Base-by-base conservation (phyloP, 2,329 filamentous ascomycete species). In the Knufia petricola region DNA sequence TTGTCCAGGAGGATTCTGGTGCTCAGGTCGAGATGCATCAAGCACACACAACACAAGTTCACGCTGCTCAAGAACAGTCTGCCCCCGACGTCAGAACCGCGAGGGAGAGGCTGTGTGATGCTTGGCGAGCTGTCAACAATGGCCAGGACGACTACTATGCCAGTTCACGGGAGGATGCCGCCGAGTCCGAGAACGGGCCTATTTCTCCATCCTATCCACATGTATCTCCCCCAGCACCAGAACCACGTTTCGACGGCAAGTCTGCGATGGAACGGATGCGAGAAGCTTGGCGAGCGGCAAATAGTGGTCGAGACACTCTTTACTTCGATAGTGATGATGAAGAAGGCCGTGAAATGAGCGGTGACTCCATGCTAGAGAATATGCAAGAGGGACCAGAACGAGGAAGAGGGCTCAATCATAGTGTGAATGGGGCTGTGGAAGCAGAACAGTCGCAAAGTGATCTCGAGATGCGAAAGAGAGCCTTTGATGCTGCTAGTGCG, bases 401-500 rank as follows among this genome's bases (percentile, higher is more conserved):
- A 17, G 21, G 37, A 12, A 19, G 37, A 17, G n/a, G 21, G 3
- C 15, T 3, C 10, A 8, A 26, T 13, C 40, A 13, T 30, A n/a
- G n/a, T 4, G 3, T 28, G 3, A 19, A 43, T 28, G 20, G 20
- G 23, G 24, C 40, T 4, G 24, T 13, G 24, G 41, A 20, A 17
- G 19, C 3, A 8, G 39, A 23, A 13, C 6, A 7, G 19, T n/a
- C 41, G 13, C 28, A 17, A 19, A 19, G 31, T 32, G 24, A 31
- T 19, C 24, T 31, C 13, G 26, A 13, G 15, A 30, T 31, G 24
- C 23, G 54, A 21, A 46, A 48, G 15, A 48, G 52, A 20, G 56
- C 55, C 15, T 59, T 55, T 40, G 23, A 47, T 15, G 52, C 50
- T 17, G 56, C 56, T 21, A 52, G 38, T 34, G 46, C 31, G 12